Conservation (phyloP, 1,284 basidiomycete species). For the Marasmius sp. region DNA sequence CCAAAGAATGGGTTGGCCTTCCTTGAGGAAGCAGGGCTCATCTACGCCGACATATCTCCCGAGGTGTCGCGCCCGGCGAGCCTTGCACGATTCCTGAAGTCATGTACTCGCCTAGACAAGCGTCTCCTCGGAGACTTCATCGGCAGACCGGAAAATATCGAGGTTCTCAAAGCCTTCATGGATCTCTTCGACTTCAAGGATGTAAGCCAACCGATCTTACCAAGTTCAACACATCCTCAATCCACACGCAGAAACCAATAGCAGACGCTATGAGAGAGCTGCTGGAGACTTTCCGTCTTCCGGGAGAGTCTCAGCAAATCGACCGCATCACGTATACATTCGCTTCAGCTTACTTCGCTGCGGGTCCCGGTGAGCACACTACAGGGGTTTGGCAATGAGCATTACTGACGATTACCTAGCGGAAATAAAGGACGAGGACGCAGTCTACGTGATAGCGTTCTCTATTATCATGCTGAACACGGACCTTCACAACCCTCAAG, state of each 20-base stretch:
- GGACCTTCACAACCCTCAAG: conserved; percentile 96
- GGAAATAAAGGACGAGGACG: conserved; percentile 90
- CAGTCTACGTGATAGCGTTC: conserved; percentile 92
- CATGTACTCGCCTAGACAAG: conserved; percentile 88
- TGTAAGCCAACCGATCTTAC: conserved; percentile 46
- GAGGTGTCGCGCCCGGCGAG: conserved; percentile 58
- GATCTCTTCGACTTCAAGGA: conserved; percentile 87
- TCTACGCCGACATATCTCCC: conserved; percentile 67
- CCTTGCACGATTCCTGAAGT: conserved; percentile 85
- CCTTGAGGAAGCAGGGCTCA: conserved; percentile 85
- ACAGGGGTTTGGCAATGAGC: not conserved
- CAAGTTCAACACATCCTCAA: conserved; percentile 10
- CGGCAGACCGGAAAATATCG: conserved; percentile 85
- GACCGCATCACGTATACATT: conserved; percentile 94
- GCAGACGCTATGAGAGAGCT: conserved; percentile 96
- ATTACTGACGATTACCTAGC: conserved; percentile 40
- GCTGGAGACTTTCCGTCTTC: conserved; percentile 91
- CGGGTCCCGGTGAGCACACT: conserved; percentile 63
- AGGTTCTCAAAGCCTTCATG: conserved; percentile 87
- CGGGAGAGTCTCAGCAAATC: conserved; percentile 96
- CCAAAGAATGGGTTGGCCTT: conserved; percentile 92
- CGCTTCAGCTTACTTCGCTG: conserved; percentile 87
- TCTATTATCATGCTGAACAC: conserved; percentile 99
- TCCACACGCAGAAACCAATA: conserved; percentile 77
- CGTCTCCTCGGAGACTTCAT: conserved; percentile 93